Conservation (phyloP, 1,284 basidiomycete genomes). For the Tetrapyrgos nigripes region DNA sequence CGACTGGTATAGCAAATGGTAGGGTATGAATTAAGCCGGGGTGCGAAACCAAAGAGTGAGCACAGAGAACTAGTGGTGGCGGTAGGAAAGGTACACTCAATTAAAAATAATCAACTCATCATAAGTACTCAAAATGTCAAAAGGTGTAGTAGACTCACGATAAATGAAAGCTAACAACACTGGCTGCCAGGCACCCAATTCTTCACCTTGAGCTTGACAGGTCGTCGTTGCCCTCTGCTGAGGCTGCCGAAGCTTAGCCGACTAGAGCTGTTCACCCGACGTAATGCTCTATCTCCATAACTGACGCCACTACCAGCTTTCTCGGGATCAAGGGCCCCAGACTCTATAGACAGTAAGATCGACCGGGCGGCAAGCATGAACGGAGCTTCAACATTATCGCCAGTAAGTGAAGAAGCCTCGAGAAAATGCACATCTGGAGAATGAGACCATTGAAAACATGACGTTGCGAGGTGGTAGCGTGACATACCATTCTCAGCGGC, state of each 20-base stretch:
- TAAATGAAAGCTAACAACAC: constrained; percentile 50
- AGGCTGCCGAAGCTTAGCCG: constrained; percentile 82
- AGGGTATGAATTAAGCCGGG: constrained; percentile 27
- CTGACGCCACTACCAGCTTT: constrained; percentile 93
- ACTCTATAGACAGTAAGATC: constrained; percentile 93
- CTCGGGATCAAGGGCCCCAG: constrained; percentile 91
- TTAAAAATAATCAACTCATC: background rate
- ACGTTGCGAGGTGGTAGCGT: constrained; percentile 8
- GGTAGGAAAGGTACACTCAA: constrained; percentile 4
- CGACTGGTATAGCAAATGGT: constrained; percentile 37
- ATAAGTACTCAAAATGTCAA: background rate
- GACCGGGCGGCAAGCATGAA: constrained; percentile 91
- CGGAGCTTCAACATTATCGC: constrained; percentile 93
- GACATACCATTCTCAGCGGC: constrained; percentile 88
- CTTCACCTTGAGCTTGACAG: constrained; percentile 64
- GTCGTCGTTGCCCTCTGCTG: constrained; percentile 64
- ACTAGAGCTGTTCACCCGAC: constrained; percentile 86
- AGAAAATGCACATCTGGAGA: constrained; percentile 86
- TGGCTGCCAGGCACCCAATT: constrained; percentile 61
- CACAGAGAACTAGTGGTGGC: constrained; percentile 20
- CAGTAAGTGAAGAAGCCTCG: constrained; percentile 91
- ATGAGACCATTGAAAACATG: constrained; percentile 3
- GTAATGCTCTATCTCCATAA: constrained; percentile 92
- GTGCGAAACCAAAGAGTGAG: constrained; percentile 15
- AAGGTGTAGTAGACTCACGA: constrained; percentile 1